Evolutionary conservation across 2,329 filamentous ascomycete species (phyloP), one percentile per base, ranked within the genome.

Genomic region (Tetracladium maxilliforme): DNA sequence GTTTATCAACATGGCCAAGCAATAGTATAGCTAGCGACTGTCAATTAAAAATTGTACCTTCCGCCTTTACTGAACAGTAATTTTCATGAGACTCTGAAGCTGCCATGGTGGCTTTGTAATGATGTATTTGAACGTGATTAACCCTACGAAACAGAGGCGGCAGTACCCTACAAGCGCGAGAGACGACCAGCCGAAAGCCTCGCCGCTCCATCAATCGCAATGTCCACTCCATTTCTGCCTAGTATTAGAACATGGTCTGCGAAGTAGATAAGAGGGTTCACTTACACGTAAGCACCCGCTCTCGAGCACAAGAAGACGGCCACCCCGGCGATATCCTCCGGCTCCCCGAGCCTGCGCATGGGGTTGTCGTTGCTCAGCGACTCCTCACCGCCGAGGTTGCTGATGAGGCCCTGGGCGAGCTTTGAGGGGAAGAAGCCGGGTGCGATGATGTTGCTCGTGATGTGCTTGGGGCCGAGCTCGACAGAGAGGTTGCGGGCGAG

Each of bases 371-470:
- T 54, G 14, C 52, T 61, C 20, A 72, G 33, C 26, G 48, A 48
- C 11, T 64, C 53, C 21, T 50, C 48, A 3, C 75, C 75, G 9
- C 75, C 75, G 23, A 59, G 51, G 34, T 62, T 46, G 30, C 66
- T 61, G 46, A 81, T 75, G 21, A 81, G 40, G 0, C 66, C 73
- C 27, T 56, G 62, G 1, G 74, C 70, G 61, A 80, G 68, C 49
- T 77, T 77, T 4, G 62, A 69, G 3, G 71, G 70, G 47, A 75
- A 79, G 45, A 79, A 75, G 0, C 73, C 73, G 0, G 75, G 75
- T 2, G 70, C 69, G 26, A 81, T 66, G 22, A 65, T 61, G 38
- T 80, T 81, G 30, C 65, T 64, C 8, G 77, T 58, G 36, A 81
- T 71, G 35, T 70, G 57, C 9, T 65, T 52, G 0, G 72, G 71